Evolutionary conservation across 1,284 basidiomycete genomes (phyloP).

Genomic region (Laetiporus sulphureus): DNA sequence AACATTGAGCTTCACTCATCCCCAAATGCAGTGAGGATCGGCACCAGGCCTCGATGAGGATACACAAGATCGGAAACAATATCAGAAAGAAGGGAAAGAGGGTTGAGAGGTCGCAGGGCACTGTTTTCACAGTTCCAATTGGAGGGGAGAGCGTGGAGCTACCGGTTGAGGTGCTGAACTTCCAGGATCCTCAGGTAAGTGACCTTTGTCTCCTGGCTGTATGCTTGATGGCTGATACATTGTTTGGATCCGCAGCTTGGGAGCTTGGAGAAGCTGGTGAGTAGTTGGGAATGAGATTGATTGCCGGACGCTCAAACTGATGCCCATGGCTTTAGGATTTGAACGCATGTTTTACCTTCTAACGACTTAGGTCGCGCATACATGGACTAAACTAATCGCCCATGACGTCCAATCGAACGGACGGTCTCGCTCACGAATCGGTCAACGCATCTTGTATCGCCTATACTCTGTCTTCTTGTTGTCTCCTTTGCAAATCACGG

Average conservation of each 20-base stretch:
- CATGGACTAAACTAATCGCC: no score
- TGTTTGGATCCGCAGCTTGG: slow-evolving; percentile 1
- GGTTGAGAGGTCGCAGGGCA: neutral
- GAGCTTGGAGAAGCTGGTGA: slow-evolving; percentile 1
- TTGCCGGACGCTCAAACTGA: neutral
- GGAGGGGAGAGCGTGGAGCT: neutral
- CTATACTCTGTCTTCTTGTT: no score
- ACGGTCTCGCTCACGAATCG: no score
- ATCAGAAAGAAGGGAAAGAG: neutral
- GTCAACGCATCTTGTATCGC: no score
- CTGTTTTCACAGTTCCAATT: neutral
- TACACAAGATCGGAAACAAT: slow-evolving; percentile 3
- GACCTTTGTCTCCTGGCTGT: neutral
- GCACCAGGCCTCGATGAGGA: neutral
- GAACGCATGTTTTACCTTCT: neutral
- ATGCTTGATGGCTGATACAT: neutral
- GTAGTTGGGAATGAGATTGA: neutral
- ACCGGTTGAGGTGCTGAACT: slow-evolving; percentile 4
- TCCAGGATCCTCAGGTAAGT: slow-evolving; percentile 6
- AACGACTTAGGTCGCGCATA: no score
- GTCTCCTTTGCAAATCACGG: neutral
- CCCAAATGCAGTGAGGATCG: no score
- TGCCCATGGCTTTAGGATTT: neutral
- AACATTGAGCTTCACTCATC: neutral
- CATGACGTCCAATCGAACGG: no score